Conservation (phyloP, 192 early-diverging fungal species). For the Backusella macrospora region DNA sequence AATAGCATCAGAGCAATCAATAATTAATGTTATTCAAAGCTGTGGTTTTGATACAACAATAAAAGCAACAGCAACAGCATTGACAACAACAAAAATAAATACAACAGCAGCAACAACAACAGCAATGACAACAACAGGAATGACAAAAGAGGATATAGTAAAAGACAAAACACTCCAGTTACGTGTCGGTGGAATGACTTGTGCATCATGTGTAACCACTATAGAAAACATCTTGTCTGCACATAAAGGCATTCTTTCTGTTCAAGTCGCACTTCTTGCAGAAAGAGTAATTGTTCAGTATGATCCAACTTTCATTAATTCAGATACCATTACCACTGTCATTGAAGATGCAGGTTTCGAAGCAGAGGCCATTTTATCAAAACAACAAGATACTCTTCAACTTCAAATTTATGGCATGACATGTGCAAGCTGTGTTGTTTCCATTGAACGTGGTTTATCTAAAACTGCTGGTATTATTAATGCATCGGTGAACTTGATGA, state of each 20-base stretch:
- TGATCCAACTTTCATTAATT: conserved; percentile 44
- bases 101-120: not conserved
- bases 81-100: conserved; percentile 17
- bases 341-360: conserved; percentile 85
- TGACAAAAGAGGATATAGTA: conserved; percentile 48
- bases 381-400: conserved; percentile 10
- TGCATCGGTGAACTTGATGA: conserved; percentile 71
- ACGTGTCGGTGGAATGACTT: conserved; percentile 89
- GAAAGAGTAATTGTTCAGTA: conserved; percentile 77
- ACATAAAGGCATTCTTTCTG: conserved; percentile 44
- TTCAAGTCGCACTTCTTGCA: conserved; percentile 75
- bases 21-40: conserved; percentile 49
- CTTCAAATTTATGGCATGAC: conserved; percentile 75
- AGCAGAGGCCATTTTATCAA: conserved; percentile 46
- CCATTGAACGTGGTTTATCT: conserved; percentile 62
- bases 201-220: conserved; percentile 74
- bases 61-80: not conserved
- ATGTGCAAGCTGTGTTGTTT: conserved; percentile 82
- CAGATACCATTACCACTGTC: conserved; percentile 59
- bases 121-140: conserved; percentile 38
- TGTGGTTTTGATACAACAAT: conserved; percentile 44
- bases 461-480: conserved; percentile 48
- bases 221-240: conserved; percentile 68
- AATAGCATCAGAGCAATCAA: conserved; percentile 55
- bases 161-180: conserved; percentile 58